Evolutionary conservation across 75 land plant genomes (phyloP).

Genomic region (Cupressus sempervirens): DNA sequence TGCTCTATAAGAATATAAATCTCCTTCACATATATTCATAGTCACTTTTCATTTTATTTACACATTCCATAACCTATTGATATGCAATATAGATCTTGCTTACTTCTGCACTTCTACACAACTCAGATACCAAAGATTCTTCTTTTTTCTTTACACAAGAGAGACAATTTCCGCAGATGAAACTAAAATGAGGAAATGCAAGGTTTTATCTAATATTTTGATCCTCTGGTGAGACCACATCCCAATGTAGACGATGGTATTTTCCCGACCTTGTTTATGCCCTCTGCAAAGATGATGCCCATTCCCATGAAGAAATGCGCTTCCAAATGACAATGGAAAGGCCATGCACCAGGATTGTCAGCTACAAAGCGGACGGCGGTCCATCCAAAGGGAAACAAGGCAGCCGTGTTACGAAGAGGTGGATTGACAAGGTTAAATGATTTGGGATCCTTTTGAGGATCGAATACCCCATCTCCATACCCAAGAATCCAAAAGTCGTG

Average conservation of each 20-base stretch:
- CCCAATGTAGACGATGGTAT: constrained; percentile 54
- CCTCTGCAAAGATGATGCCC: constrained; percentile 85
- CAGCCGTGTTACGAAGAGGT: constrained; percentile 67
- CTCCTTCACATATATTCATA: no score
- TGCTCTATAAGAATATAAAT: no score
- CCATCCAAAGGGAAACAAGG: constrained; percentile 85
- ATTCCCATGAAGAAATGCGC: constrained; percentile 91
- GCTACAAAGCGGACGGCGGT: constrained; percentile 72
- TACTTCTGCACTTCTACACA: no score
- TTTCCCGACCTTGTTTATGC: constrained; percentile 29
- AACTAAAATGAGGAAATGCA: no score
- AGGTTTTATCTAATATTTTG: not conserved
- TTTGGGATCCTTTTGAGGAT: constrained; percentile 20
- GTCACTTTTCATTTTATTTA: no score
- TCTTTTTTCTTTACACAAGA: no score
- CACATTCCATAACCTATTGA: no score
- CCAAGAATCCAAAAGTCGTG: constrained; percentile 96
- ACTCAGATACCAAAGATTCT: no score
- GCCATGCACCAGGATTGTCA: constrained; percentile 88
- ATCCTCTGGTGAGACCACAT: constrained; percentile 64
- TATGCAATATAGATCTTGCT: no score
- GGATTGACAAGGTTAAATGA: constrained; percentile 67
- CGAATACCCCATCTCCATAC: constrained; percentile 72
- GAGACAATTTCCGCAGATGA: no score
- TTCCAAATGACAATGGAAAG: constrained; percentile 87